Percentiles rank a stretch among this genome's conserved stretches.
phyloP scores from a whole-genome alignment of 768 basidiomycete species.

The Termitomyces sp. region DNA sequence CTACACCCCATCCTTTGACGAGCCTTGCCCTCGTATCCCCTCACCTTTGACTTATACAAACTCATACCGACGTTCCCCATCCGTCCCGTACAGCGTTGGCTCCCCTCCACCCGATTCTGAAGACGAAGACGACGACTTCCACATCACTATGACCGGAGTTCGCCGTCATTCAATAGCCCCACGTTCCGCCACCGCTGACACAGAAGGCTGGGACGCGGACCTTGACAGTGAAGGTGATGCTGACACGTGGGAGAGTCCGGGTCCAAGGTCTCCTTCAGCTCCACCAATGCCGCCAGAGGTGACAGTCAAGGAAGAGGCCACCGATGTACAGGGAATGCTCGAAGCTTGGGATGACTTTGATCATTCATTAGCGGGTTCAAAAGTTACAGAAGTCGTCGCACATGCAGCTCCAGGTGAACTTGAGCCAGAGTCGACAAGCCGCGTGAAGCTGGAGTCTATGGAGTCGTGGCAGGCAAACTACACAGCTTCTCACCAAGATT shows the following conservation, averaged over 20 bases:
- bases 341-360: constrained; percentile 71
- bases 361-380: constrained; percentile 33
- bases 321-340: constrained; percentile 58
- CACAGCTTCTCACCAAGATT: constrained; percentile 18
- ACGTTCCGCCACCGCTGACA: constrained; percentile 20
- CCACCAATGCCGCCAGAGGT: constrained; percentile 33
- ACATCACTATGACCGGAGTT: constrained; percentile 37
- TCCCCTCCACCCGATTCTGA: constrained; percentile 74
- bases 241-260: constrained; percentile 62
- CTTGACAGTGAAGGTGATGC: constrained; percentile 54
- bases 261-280: constrained; percentile 58
- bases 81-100: constrained; percentile 48
- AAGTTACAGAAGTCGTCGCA: constrained; percentile 37
- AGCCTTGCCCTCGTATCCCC: constrained; percentile 25
- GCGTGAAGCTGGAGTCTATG: constrained; percentile 39
- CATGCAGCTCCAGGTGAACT: constrained; percentile 28
- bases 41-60: constrained; percentile 18
- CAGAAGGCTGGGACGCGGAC: constrained; percentile 40
- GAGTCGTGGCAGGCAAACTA: constrained; percentile 40
- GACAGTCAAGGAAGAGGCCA: constrained; percentile 54
- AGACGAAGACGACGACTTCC: constrained; percentile 50
- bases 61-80: constrained; percentile 51
- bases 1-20: constrained; percentile 43
- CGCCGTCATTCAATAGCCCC: constrained; percentile 27
- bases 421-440: constrained; percentile 22